These are phyloP conservation scores for Gonium pectorale DNA, from an alignment of 139 green algal genomes.

Conservation along the genomic window DNA sequence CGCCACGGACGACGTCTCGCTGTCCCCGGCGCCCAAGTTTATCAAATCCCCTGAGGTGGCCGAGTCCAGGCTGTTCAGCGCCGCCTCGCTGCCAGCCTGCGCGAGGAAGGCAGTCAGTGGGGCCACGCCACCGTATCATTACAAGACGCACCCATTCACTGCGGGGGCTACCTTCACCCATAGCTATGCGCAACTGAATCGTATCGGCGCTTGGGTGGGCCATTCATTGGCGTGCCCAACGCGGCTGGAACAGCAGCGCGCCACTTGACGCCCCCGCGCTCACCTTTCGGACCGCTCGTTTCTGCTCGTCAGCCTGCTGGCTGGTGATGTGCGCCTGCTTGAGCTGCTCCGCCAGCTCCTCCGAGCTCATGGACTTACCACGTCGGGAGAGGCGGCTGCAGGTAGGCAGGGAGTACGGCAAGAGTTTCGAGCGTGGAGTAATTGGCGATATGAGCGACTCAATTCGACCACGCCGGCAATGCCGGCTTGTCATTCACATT, in stretches of 20 bases:
- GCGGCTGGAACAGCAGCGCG: neutral
- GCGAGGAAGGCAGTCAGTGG: neutral
- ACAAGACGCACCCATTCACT: neutral
- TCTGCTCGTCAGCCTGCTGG: constrained; percentile 14
- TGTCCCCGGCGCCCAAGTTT: neutral
- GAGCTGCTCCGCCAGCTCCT: constrained; percentile 29
- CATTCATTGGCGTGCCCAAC: neutral
- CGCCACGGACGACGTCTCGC: constrained; percentile 3
- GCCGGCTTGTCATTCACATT: neutral
- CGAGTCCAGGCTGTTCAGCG: constrained; percentile 18
- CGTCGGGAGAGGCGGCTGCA: neutral
- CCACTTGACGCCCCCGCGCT: no score
- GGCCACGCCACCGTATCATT: neutral
- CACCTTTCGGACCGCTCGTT: constrained; percentile 24
- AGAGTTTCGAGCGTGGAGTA: no score
- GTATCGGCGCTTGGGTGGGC: neutral
- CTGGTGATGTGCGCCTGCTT: neutral
- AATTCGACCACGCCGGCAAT: neutral
- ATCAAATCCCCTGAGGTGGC: constrained; percentile 22
- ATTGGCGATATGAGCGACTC: neutral
- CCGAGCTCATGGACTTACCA: constrained; percentile 32
- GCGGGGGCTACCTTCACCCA: no score
- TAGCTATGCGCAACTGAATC: neutral
- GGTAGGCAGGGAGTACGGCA: neutral
- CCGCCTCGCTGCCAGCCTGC: constrained; percentile 36